A percentile compares a stretch with the other conserved stretches of the same genome.
phyloP scores from a whole-genome alignment of 2,329 filamentous ascomycete genomes.

The Xylaria multiplex region DNA sequence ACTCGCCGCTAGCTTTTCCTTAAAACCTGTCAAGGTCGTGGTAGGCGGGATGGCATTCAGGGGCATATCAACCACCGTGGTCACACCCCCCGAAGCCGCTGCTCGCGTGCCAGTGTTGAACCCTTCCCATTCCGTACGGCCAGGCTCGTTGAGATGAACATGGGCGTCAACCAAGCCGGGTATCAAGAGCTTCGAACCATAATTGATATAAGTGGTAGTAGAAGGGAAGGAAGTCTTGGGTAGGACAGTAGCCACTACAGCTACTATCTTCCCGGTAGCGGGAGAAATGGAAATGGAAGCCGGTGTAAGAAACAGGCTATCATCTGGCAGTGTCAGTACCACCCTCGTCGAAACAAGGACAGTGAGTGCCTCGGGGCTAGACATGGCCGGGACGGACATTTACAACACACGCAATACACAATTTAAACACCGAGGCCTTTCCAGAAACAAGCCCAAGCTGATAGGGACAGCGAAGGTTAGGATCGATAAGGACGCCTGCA shows the following conservation, averaged over 20 bases:
- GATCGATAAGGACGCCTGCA: conserved; percentile 1
- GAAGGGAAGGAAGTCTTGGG: conserved; percentile 78
- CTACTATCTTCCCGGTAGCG: conserved; percentile 83
- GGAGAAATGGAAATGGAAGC: conserved; percentile 85
- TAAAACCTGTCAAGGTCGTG: conserved; percentile 83
- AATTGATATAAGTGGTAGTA: conserved; percentile 79
- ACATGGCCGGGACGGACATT: conserved; percentile 40
- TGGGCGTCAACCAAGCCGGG: conserved; percentile 96
- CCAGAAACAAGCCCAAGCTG: conserved; percentile 3
- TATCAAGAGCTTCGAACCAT: conserved; percentile 84
- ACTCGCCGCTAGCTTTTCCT: conserved; percentile 86
- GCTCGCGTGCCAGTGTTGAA: conserved; percentile 95
- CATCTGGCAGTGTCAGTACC: conserved; percentile 76
- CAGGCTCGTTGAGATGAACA: conserved; percentile 97
- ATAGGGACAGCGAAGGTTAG: neutral
- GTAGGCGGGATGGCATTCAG: conserved; percentile 97
- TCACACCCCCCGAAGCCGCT: conserved; percentile 94
- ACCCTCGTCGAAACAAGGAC: conserved; percentile 87
- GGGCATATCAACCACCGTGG: conserved; percentile 97
- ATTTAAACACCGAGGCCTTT: conserved; percentile 5
- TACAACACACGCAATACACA: conserved; percentile 16
- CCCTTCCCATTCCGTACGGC: conserved; percentile 97
- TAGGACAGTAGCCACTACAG: conserved; percentile 78
- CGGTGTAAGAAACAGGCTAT: conserved; percentile 73
- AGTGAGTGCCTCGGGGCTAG: conserved; percentile 59